Base-by-base conservation (phyloP, 805 yeast species). In the Debaryomyces tyrocola region DNA sequence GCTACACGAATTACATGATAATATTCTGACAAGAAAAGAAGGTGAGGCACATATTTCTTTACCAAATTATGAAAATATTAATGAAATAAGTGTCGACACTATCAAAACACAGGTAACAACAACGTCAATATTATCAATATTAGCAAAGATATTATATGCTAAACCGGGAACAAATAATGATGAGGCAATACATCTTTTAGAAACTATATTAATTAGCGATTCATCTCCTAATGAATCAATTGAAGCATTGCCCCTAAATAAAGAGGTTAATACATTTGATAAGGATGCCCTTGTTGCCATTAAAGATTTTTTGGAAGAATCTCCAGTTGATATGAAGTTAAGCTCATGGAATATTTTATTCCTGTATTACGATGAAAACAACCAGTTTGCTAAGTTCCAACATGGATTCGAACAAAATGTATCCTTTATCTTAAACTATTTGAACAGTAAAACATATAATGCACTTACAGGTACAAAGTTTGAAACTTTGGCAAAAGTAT, bases 341-440 rank as follows among this genome's bases (percentile, higher is more conserved):
- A 83, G 84, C 44, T 65, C 94, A 2, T 91, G 97, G 96, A 80
- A 79, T 28, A 74, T 85, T 20, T 67, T 91, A 14, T 74, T 89
- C 40, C 80, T 77, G 51, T 76, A 77, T 45, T 87, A 85, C 54
- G 59, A 57, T 18, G 59, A 56, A 7, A 55, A 52, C 12, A 42
- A 50, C 6, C 50, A 59, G 18, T 36, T 64, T 2, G 62, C 62
- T 0, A 70, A 75, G 20, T 72, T 76, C 29, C 69, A 74, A 34
- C 53, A 56, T 14, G 83, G 87, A 0, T 78, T 85, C 52, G 80
- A 79, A 37, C 70, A 69, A 21, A 78, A 80, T 11, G 47, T 89
- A 2, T 57, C 61, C 1, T 65, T 81, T 15, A 61, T 86, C 17
- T 54, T 75, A 1, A 52, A 58, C 0, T 78, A 75, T 47, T 46